Conservation (phyloP, 768 basidiomycete genomes). For the Agaricus blazei region DNA sequence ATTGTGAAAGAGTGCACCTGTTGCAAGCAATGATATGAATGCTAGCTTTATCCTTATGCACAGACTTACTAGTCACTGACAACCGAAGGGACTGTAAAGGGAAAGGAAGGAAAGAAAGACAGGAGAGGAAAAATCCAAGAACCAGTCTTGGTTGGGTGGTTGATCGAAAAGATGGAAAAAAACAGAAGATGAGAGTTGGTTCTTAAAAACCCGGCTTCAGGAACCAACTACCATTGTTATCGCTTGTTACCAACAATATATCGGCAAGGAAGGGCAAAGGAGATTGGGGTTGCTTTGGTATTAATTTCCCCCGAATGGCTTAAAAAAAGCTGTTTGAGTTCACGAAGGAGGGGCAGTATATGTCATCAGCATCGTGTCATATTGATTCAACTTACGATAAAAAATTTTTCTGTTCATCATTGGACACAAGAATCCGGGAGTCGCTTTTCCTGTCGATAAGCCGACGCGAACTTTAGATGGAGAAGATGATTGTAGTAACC, state of each 20-base stretch:
- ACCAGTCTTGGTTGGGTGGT: too few species aligned
- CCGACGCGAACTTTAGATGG: neutral
- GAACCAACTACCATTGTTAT: neutral
- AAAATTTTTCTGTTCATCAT: too few species aligned
- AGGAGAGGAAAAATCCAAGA: neutral
- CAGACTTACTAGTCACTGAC: too few species aligned
- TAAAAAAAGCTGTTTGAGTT: neutral
- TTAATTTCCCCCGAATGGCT: neutral
- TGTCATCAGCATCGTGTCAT: neutral
- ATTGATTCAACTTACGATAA: neutral
- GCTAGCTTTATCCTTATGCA: too few species aligned
- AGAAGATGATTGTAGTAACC: neutral
- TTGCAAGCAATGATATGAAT: slow-evolving; percentile 20
- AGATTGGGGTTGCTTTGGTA: slow-evolving; percentile 9
- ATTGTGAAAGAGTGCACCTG: slow-evolving; percentile 16
- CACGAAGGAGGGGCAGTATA: neutral
- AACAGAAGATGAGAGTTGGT: too few species aligned
- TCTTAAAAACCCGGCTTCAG: too few species aligned
- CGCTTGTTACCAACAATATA: neutral
- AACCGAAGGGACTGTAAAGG: slow-evolving; percentile 14
- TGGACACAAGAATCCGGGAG: neutral
- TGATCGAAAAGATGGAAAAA: too few species aligned
- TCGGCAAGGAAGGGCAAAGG: neutral
- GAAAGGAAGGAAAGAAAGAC: slow-evolving; percentile 8
- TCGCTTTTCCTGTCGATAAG: neutral